Evolutionary conservation across 768 basidiomycete species (phyloP).

Genomic region (Lepiota subincarnata): DNA sequence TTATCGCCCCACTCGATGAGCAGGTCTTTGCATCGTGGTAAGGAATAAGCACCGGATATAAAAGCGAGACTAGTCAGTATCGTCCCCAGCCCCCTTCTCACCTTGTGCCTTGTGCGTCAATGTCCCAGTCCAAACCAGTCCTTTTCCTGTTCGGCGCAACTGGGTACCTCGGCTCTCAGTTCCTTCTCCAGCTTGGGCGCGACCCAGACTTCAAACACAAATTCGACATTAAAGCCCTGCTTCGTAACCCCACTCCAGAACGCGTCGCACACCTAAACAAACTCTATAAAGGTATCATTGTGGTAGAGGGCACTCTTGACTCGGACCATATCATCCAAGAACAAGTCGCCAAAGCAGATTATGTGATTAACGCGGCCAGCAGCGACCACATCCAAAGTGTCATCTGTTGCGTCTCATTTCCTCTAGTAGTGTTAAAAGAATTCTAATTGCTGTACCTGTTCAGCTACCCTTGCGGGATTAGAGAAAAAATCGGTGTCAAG

Average conservation of each 20-base stretch:
- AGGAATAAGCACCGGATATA: too few relatives aligned
- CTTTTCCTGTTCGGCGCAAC: constrained; percentile 43
- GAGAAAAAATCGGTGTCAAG: constrained; percentile 29
- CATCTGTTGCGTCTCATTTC: constrained; percentile 20
- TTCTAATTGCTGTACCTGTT: not conserved
- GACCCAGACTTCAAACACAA: constrained; percentile 22
- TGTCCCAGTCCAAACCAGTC: too few relatives aligned
- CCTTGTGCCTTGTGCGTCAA: too few relatives aligned
- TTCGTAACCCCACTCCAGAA: constrained; percentile 28
- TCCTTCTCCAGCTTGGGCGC: constrained; percentile 29
- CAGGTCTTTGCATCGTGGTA: too few relatives aligned
- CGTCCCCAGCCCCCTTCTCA: too few relatives aligned
- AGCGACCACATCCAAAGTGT: constrained; percentile 35
- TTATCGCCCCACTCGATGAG: too few relatives aligned
- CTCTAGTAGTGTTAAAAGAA: constrained; percentile 15
- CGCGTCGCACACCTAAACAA: constrained; percentile 25
- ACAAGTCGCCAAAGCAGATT: constrained; percentile 30
- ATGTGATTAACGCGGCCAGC: constrained; percentile 38
- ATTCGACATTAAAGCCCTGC: constrained; percentile 30
- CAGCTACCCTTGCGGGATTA: constrained; percentile 36
- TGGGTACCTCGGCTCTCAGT: constrained; percentile 39
- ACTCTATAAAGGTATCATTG: constrained; percentile 28
- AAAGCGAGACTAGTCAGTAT: too few relatives aligned
- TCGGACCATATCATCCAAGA: constrained; percentile 31
- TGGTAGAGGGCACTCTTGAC: constrained; percentile 36